Evolutionary conservation across 1,284 basidiomycete species (phyloP).

Genomic region (Kwoniella shivajii): DNA sequence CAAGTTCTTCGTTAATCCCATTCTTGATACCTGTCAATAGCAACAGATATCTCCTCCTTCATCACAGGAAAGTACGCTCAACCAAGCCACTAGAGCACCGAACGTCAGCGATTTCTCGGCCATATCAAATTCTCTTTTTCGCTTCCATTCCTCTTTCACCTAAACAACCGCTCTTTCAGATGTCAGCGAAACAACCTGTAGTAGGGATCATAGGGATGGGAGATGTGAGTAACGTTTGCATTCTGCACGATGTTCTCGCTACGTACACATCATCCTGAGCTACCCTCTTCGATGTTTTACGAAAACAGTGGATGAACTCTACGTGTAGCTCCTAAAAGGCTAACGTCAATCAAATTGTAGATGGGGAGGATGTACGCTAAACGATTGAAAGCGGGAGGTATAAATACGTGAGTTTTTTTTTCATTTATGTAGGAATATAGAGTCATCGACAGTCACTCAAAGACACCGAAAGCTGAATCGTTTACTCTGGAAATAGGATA

Average conservation of each 20-base stretch:
- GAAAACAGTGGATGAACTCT: neutral
- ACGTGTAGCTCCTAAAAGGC: too few species aligned
- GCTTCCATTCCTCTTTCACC: neutral
- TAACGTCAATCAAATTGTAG: constrained; percentile 51
- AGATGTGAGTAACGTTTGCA: constrained; percentile 50
- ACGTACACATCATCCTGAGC: constrained; percentile 32
- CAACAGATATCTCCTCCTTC: too few species aligned
- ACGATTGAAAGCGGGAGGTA: constrained; percentile 72
- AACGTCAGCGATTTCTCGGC: too few species aligned
- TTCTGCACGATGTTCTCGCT: too few species aligned
- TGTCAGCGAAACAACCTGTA: constrained; percentile 67
- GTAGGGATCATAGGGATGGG: constrained; percentile 92
- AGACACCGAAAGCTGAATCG: neutral
- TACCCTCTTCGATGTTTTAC: neutral
- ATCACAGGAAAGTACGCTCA: too few species aligned
- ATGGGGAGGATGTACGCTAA: constrained; percentile 96
- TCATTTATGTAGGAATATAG: too few species aligned
- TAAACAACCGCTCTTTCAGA: too few species aligned
- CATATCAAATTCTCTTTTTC: neutral
- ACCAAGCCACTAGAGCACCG: too few species aligned
- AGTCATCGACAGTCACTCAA: neutral
- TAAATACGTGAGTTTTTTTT: constrained; percentile 77
- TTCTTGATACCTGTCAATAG: too few species aligned
- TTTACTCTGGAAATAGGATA: constrained; percentile 63
- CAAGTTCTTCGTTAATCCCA: too few species aligned